Evolutionary conservation across 345 rosid species (phyloP), one percentile per base, ranked within the genome.

Genomic region (Arabis hirsuta): DNA sequence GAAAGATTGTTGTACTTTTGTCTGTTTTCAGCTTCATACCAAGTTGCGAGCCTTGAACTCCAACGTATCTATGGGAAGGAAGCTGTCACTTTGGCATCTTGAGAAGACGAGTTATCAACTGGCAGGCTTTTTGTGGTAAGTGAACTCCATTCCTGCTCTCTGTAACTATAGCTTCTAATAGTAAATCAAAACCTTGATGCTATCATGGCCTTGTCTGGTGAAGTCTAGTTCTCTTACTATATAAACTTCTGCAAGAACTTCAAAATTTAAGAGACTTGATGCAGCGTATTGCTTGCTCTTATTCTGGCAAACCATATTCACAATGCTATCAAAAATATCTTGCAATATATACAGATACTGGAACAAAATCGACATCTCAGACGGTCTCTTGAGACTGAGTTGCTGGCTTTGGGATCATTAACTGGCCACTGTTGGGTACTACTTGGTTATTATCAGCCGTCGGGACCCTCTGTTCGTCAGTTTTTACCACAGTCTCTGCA

Each of bases 61-160:
- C 90, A 90, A 69, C 90, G 96, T 29, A 89, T 90, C 45, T 89
- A 90, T 72, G 96, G 96, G 31, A 87, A 83, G 80, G 97, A 88
- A 81, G 61, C 56, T 68, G 60, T 43, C 69, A 55, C 73, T 47
- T 64, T 77, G 55, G 62, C 72, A 41, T 70, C 76, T 76, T 76
- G 67, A 76, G 67, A 57, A 71, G 67, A 70, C 16, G 34, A 76
- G 36, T 55, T 27, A 46, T 69, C 52, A 53, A 47, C 63, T 44
- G 48, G 41, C 65, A 62, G 20, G 67, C 64, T 34, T 70, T 48
- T 76, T 56, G 12, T 44, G 12, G 51, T 46, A 46, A 39, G 73
- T 53, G 51, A 67, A 16, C 42, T 60, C n/a, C 32, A 11, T 66
- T 32, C 38, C 58, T 65, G 36, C 12, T 22, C 58, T 54, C 64